These are phyloP conservation scores for Metschnikowia orientalis DNA, from an alignment of 805 yeast genomes.

Conservation along the genomic window DNA sequence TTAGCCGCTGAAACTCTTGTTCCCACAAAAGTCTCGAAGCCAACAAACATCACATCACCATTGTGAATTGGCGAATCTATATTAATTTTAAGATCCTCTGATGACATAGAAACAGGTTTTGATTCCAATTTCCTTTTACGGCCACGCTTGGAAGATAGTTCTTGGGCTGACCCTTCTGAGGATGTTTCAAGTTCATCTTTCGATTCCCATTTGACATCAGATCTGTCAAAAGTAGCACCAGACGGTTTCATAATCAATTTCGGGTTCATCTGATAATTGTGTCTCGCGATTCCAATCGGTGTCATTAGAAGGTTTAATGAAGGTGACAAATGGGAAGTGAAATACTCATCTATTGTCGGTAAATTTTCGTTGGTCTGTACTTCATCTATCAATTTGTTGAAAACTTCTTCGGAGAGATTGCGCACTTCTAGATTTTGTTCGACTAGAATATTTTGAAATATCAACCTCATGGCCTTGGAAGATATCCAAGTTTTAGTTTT, in stretches of 20 bases:
- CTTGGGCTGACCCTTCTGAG: slow-evolving; percentile 13
- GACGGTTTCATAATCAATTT: slow-evolving; percentile 76
- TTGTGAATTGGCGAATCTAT: slow-evolving; percentile 89
- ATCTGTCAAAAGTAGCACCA: slow-evolving; percentile 38
- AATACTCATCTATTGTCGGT: slow-evolving; percentile 45
- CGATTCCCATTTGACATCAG: slow-evolving; percentile 12
- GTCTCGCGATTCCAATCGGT: slow-evolving; percentile 91
- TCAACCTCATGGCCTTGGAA: slow-evolving; percentile 63
- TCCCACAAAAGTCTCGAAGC: slow-evolving; percentile 64
- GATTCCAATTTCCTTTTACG: slow-evolving; percentile 43
- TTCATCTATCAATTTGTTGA: slow-evolving; percentile 50
- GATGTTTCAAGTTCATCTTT: slow-evolving; percentile 10
- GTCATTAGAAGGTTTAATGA: slow-evolving; percentile 72
- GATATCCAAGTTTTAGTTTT: slow-evolving; percentile 68
- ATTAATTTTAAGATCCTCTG: slow-evolving; percentile 64
- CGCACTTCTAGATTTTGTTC: slow-evolving; percentile 82
- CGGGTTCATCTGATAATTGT: slow-evolving; percentile 78
- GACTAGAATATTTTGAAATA: slow-evolving; percentile 81
- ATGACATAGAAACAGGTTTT: slow-evolving; percentile 40
- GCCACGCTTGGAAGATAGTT: slow-evolving; percentile 30
- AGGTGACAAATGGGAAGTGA: slow-evolving; percentile 55
- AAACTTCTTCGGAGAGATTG: slow-evolving; percentile 58
- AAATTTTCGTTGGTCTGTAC: slow-evolving; percentile 24
- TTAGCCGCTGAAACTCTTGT: slow-evolving; percentile 73
- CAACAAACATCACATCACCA: slow-evolving; percentile 88